These are phyloP conservation scores for Hibiscus syriacus DNA, from an alignment of 345 rosid genomes.

Conservation along the genomic window DNA sequence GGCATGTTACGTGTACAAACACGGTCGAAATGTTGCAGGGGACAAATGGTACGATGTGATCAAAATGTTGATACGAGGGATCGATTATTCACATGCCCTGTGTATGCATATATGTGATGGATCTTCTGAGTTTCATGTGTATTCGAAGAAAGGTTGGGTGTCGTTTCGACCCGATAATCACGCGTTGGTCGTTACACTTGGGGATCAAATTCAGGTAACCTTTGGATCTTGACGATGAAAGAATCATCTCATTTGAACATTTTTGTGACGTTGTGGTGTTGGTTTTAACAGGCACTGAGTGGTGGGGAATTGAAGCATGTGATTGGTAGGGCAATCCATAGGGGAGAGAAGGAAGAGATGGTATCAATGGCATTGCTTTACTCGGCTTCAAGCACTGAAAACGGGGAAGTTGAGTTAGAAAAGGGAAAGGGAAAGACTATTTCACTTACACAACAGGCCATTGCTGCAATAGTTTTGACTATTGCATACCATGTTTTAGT, in stretches of 20 bases:
- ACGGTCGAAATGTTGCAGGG: conserved; percentile 16
- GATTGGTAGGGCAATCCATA: conserved; percentile 47
- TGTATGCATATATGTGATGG: conserved; percentile 48
- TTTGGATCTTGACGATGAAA: neutral
- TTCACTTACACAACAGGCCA: conserved; percentile 52
- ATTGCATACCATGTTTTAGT: conserved; percentile 38
- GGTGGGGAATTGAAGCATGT: conserved; percentile 57
- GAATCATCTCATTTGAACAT: too few species aligned
- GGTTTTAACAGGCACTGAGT: conserved; percentile 28
- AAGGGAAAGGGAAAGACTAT: conserved; percentile 27
- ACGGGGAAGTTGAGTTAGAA: neutral
- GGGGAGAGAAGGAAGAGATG: conserved; percentile 26
- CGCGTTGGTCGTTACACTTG: conserved; percentile 63
- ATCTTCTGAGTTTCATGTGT: conserved; percentile 61
- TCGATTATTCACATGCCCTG: conserved; percentile 63
- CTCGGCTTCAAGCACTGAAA: conserved; percentile 20
- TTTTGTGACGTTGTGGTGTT: neutral
- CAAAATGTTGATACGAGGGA: conserved; percentile 66
- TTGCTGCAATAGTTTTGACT: conserved; percentile 39
- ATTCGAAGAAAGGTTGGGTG: conserved; percentile 86
- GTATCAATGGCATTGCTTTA: conserved; percentile 53
- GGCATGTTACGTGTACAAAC: conserved; percentile 44
- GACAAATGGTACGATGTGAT: conserved; percentile 49
- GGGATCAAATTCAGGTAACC: conserved; percentile 69
- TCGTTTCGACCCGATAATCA: conserved; percentile 57